Conservation (phyloP, 2,329 filamentous ascomycete genomes). For the Golovinomyces cichoracearum region DNA sequence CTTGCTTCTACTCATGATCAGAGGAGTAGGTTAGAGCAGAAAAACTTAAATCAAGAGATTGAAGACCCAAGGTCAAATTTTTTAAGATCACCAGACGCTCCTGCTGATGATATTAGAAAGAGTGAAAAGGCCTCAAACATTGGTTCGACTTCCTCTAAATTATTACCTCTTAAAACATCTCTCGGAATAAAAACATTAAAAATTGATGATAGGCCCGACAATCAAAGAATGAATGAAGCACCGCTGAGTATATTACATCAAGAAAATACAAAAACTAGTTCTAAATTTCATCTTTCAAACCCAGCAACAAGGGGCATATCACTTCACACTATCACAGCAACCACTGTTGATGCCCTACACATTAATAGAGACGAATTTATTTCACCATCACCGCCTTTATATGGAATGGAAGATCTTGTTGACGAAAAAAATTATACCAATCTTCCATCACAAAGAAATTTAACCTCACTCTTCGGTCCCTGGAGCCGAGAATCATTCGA, state of each 20-base stretch:
- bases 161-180: neutral
- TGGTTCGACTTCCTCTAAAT: no score
- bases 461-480: slow-evolving; percentile 7
- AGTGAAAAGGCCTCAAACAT: no score
- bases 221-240: neutral
- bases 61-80: no score
- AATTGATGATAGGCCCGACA: neutral
- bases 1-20: no score
- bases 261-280: neutral
- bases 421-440: neutral
- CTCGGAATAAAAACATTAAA: neutral
- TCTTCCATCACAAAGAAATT: neutral
- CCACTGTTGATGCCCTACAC: slow-evolving; percentile 6
- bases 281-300: slow-evolving; percentile 7
- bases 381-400: slow-evolving; percentile 4
- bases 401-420: slow-evolving; percentile 1
- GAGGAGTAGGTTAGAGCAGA: no score
- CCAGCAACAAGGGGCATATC: slow-evolving; percentile 12
- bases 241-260: neutral
- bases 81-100: no score
- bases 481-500: slow-evolving; percentile 17
- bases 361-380: slow-evolving; percentile 5
- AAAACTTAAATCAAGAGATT: no score
- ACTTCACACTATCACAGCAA: slow-evolving; percentile 8
- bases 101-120: no score